Base-by-base conservation (phyloP, 2,329 filamentous ascomycete species). In the Cladosporium austrohemisphaericum region DNA sequence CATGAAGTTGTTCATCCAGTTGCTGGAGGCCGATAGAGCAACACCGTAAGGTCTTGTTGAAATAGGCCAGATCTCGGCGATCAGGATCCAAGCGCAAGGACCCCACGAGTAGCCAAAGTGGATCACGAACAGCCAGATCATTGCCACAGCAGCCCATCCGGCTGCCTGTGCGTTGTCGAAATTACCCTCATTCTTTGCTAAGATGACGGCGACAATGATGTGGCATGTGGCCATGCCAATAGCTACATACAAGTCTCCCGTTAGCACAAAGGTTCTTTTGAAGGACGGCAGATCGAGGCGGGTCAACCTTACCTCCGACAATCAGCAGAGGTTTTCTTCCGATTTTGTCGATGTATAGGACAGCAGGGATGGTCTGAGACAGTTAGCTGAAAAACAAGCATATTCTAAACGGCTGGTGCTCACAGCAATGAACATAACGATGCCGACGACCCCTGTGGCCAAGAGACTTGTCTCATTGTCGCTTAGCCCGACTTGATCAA, bases 1-100 rank as follows among this genome's bases (percentile, higher is more conserved):
- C n/a, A n/a, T 28, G 11, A 28, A 11, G 11, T 28, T 28, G 6
- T 28, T 6, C 25, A 28, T 11, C 25, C 25, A 28, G 8, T 52
- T 53, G 14, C 60, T 36, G 1, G 81, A 82, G 0, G 84, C 81
- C 28, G n/a, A n/a, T n/a, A n/a, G n/a, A n/a, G n/a, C n/a, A n/a
- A n/a, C n/a, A n/a, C 84, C 84, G 61, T 85, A 86, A 2, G 82
- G 80, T 5, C 82, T 71, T 0, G 79, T 67, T 0, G 73, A 75
- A 1, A 75, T 76, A 0, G 80, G 80, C 33, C 85, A 85, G n/a
- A 88, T 80, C 53, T 88, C 80, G 23, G 74, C 71, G 1, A 67
- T 64, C 62, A 65, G 32, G 0, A 60, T 59, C 63, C 63, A 66
- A 2, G 57, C 54, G 2, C 61, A 55, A 1, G 63, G 63, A 13